Evolutionary conservation across 1,284 basidiomycete species (phyloP).

Genomic region (Cutaneotrichosporon mucoides): DNA sequence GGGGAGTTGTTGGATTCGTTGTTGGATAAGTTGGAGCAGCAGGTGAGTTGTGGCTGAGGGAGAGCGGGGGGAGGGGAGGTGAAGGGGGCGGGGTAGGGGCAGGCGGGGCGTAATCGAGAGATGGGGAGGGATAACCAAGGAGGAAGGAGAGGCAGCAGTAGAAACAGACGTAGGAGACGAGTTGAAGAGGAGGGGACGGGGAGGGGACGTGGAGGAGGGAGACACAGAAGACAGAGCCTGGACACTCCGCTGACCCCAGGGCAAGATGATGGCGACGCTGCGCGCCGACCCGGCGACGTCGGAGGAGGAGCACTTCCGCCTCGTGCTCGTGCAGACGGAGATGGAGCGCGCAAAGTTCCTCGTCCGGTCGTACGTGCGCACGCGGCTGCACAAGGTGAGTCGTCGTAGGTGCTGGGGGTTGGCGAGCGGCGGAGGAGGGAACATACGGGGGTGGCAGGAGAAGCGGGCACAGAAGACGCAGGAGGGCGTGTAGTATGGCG

Average conservation of each 20-base stretch:
- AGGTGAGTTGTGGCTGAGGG: constrained; percentile 57
- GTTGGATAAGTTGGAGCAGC: constrained; percentile 76
- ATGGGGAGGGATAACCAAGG: no score
- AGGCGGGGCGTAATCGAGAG: no score
- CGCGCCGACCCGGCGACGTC: constrained; percentile 71
- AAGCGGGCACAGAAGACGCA: no score
- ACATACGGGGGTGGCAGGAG: background rate
- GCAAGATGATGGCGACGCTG: constrained; percentile 53
- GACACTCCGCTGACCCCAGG: constrained; percentile 12
- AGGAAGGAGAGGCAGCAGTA: no score
- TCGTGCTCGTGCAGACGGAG: constrained; percentile 86
- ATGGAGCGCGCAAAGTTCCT: constrained; percentile 88
- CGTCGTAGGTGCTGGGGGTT: background rate
- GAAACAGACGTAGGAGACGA: no score
- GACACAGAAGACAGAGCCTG: no score
- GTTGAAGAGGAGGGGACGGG: no score
- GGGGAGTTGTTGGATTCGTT: constrained; percentile 67
- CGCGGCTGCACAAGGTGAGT: constrained; percentile 73
- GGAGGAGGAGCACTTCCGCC: constrained; percentile 84
- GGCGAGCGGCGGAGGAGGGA: background rate
- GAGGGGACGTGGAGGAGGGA: no score
- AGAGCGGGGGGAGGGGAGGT: background rate
- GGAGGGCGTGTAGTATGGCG: no score
- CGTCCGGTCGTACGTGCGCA: constrained; percentile 79
- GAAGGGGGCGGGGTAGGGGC: background rate